Evolutionary conservation across 73 alveolate genomes (phyloP), one percentile per base, ranked within the genome.

Genomic region (Breviolum minutum): DNA sequence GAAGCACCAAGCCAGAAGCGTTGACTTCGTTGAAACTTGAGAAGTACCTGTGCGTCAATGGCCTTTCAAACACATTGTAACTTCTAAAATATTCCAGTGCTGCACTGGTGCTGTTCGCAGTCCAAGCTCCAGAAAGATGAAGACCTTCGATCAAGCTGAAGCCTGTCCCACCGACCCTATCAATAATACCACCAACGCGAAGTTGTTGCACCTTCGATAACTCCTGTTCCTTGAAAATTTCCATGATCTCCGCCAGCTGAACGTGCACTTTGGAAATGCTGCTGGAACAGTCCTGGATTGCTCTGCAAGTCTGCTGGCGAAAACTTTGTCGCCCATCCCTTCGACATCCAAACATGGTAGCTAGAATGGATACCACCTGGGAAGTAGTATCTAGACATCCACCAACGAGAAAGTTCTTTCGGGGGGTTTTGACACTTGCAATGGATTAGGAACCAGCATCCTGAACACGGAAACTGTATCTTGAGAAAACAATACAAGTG

Each of bases 171-270:
- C 79, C 19, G 32, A 60, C 77, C 17, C 1, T 61, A 22, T 61
- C 94, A 22, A 84, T 14, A 9, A 84, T 84, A n/a, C 94, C 94
- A 61, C 94, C 94, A 22, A 84, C 77, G 3, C 94, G 94, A 64
- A 54, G 11, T 26, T 76, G 74, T 30, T 84, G 74, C 62, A 84
- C 94, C 10, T 60, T 26, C 8, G 76, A 74, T 0, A 84, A 76
- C n/a, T 84, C 63, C 54, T 8, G 63, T 24, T 84, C 94, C 22
- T 29, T 84, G 63, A 13, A 0, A 16, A 79, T 26, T 2, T 40
- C 54, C 87, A 79, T n/a, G 62, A 1, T 10, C 64, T 19, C 63
- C 0, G n/a, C 62, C 87, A 79, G 63, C 87, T 30, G 12, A 26
- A 79, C 87, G 24, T 79, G 87, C 32, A 74, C 29, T 63, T 26